phyloP scores from a whole-genome alignment of 2,329 filamentous ascomycete species.

The Stemphylium lycopersici region DNA sequence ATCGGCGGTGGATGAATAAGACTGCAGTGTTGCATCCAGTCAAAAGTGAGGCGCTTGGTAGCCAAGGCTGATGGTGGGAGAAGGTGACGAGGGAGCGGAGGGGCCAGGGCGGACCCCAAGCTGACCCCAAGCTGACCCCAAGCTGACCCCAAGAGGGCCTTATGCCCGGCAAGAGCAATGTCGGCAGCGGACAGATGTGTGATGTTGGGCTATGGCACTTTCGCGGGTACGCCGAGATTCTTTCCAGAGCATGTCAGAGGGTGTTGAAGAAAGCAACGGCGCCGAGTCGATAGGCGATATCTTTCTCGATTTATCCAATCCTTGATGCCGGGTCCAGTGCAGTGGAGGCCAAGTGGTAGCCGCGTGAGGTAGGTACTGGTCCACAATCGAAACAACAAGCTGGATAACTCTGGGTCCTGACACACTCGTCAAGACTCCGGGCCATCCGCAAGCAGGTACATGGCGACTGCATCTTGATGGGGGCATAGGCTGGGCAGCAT shows the following conservation, averaged over 20 bases:
- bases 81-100: background rate
- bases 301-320: background rate
- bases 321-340: background rate
- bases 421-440: conserved; percentile 1
- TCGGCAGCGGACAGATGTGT: background rate
- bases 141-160: background rate
- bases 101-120: background rate
- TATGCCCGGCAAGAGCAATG: background rate
- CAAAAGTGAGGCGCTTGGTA: conserved; percentile 12
- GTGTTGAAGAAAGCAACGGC: background rate
- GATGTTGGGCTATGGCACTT: background rate
- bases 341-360: background rate
- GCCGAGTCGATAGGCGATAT: background rate
- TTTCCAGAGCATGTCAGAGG: background rate
- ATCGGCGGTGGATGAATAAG: conserved; percentile 2
- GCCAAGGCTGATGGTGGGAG: background rate
- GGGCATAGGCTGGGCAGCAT: background rate
- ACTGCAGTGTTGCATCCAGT: conserved; percentile 1
- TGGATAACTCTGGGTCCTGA: background rate
- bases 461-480: background rate
- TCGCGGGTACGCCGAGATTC: background rate
- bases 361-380: background rate
- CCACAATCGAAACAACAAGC: background rate
- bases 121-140: background rate
- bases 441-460: background rate